Percentiles rank a stretch among this genome's conserved stretches.
These are phyloP conservation scores for Aulographum hederae DNA, from an alignment of 2,329 filamentous ascomycete genomes.

Conservation along the genomic window DNA sequence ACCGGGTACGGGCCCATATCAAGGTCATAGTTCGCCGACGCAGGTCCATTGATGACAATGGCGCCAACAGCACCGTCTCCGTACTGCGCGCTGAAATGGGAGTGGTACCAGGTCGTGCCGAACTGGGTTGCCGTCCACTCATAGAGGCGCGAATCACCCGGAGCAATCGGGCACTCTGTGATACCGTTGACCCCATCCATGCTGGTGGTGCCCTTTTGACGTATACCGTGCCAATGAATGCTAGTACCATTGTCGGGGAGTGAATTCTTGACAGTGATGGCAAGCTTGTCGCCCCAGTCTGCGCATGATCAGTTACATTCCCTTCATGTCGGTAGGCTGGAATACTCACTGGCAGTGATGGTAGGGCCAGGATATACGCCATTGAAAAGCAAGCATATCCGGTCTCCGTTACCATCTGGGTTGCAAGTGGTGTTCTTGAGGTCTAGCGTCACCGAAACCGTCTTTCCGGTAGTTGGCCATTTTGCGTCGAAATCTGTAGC, in stretches of 20 bases:
- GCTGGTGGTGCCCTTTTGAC: constrained; percentile 30
- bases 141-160: constrained; percentile 33
- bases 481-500: constrained; percentile 27
- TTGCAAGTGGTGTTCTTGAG: constrained; percentile 16
- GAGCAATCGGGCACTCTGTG: constrained; percentile 27
- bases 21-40: constrained; percentile 15
- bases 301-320: constrained; percentile 9
- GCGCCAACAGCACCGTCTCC: constrained; percentile 13
- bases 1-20: constrained; percentile 13
- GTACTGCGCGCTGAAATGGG: constrained; percentile 15
- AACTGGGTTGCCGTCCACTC: constrained; percentile 29
- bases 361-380: constrained; percentile 44
- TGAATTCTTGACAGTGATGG: constrained; percentile 35
- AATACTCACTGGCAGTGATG: constrained; percentile 32
- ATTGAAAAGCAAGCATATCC: constrained; percentile 33
- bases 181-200: constrained; percentile 33
- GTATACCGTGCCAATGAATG: constrained; percentile 45
- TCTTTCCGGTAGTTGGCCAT: constrained; percentile 20
- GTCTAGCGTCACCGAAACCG: constrained; percentile 9
- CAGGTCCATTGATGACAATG: constrained; percentile 15
- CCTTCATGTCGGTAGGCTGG: constrained; percentile 20
- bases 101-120: constrained; percentile 14
- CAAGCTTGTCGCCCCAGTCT: constrained; percentile 27
- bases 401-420: constrained; percentile 13
- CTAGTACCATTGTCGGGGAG: constrained; percentile 37